Percentiles rank a stretch among this genome's conserved stretches.
These are phyloP conservation scores for Acanthamoeba triangularis DNA, from an alignment of 208 protist species.

Conservation along the genomic window DNA sequence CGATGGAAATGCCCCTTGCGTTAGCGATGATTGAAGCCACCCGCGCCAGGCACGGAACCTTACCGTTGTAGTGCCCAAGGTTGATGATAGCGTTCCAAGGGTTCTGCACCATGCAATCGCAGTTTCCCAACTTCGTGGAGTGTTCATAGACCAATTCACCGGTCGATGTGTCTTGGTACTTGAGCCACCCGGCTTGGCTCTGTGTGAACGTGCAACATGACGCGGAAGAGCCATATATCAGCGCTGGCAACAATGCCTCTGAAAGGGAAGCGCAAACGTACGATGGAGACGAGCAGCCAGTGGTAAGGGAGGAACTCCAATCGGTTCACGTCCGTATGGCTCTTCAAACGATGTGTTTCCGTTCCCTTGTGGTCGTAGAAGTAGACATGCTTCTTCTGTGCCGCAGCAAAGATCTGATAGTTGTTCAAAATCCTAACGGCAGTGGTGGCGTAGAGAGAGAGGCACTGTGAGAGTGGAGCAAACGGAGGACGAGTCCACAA, in stretches of 20 bases:
- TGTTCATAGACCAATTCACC: slow-evolving; percentile 94
- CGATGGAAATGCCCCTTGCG: background rate
- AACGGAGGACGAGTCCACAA: background rate
- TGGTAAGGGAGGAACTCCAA: slow-evolving; percentile 98
- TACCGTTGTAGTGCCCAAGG: slow-evolving; percentile 95
- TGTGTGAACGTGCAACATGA: background rate
- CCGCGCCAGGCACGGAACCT: background rate
- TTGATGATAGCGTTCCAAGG: slow-evolving; percentile 96
- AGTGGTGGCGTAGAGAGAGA: background rate
- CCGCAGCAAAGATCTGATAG: slow-evolving; percentile 98
- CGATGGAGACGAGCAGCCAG: slow-evolving; percentile 96
- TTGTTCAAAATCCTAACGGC: slow-evolving; percentile 96
- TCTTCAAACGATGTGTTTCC: slow-evolving; percentile 98
- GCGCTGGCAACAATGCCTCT: background rate
- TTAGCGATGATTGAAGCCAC: no score
- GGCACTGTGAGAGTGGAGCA: background rate
- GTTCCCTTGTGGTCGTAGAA: slow-evolving; percentile 99
- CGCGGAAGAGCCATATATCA: background rate
- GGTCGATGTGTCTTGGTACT: slow-evolving; percentile 97
- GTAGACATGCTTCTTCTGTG: slow-evolving; percentile 99
- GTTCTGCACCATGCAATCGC: slow-evolving; percentile 95
- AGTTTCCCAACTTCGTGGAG: slow-evolving; percentile 90
- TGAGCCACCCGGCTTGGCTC: slow-evolving; percentile 89
- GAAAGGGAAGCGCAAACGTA: slow-evolving; percentile 22
- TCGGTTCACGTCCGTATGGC: slow-evolving; percentile 96